phyloP scores from a whole-genome alignment of 179 eudicot species.

The Beta macrorhiza region DNA sequence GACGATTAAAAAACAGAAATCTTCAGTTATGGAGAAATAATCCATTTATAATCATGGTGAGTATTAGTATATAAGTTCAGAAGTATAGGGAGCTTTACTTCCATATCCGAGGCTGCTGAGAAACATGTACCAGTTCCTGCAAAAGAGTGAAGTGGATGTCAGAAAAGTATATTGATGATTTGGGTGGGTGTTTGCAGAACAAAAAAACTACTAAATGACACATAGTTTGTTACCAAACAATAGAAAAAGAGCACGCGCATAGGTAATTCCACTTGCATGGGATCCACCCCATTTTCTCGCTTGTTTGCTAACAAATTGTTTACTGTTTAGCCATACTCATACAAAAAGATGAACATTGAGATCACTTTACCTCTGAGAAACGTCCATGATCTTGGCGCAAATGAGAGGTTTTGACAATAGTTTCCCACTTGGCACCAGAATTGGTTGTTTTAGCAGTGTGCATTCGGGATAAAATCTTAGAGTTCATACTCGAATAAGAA shows the following conservation, averaged over 20 bases:
- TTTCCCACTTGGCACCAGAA: conserved; percentile 70
- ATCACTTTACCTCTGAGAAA: conserved; percentile 64
- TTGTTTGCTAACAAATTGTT: too few species aligned
- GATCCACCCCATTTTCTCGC: too few species aligned
- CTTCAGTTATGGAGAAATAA: conserved; percentile 31
- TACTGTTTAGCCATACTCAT: too few species aligned
- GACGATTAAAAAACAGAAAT: conserved; percentile 25
- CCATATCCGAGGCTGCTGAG: conserved; percentile 30
- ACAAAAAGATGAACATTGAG: not conserved
- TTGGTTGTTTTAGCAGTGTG: conserved; percentile 36
- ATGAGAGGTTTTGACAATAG: conserved; percentile 76
- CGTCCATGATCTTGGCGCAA: conserved; percentile 58
- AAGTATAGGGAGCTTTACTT: conserved; percentile 27
- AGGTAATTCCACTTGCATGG: too few species aligned
- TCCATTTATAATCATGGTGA: conserved; percentile 18
- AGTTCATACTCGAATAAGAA: conserved; percentile 31
- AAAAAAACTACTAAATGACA: too few species aligned
- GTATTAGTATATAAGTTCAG: conserved; percentile 13
- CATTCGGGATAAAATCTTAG: conserved; percentile 40
- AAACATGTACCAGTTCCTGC: conserved; percentile 41
- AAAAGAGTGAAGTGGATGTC: not conserved
- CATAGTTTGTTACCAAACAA: too few species aligned
- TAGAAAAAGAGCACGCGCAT: too few species aligned
- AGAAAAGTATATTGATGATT: not conserved
- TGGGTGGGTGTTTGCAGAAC: too few species aligned